Base-by-base conservation (phyloP, 1,284 basidiomycete genomes). In the Hymenochaete sp. region DNA sequence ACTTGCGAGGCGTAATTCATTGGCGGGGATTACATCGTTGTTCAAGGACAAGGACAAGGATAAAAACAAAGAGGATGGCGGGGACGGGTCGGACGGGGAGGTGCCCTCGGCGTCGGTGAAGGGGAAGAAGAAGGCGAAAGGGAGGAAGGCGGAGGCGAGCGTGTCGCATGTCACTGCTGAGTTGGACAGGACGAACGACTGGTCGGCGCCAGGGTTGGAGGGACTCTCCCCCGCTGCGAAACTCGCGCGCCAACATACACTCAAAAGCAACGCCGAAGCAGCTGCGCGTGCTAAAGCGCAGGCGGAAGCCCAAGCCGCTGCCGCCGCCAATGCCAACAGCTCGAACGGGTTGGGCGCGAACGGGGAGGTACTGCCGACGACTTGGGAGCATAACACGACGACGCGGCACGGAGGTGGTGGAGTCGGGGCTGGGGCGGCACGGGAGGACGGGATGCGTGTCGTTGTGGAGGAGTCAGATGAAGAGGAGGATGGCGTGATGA, bases 161-260 rank as follows among this genome's bases (percentile, higher is more conserved):
- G 77, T 96, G 35, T 87, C 86, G 38, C 86, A 84, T 59, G 89
- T 83, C 29, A 83, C 87, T 14, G 92, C 83, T 5, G 92, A 97
- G 66, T 68, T 88, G 52, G 92, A 95, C 55, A 72, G 82, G 24
- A 51, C 67, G 24, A 59, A 62, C 31, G 74, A 75, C 59, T 59
- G 75, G 65, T 61, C 63, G 38, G 64, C 71, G 2, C 45, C 45
- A 9, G 75, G 77, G 41, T 65, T 89, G 61, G 77, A 73, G 38
- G 92, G 91, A 7, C 72, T 98, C 44, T 90, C 87, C 53, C 93
- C 93, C 3, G 93, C 95, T 22, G 95, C 93, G 0, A 85, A 88
- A 58, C 76, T 96, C 10, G 92, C 90, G 0, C 66, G 91, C 36
- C 89, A 93, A 61, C 93, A 97, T 62, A 88, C 91, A 16, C 71